These are phyloP conservation scores for Tilletiaria anomala DNA, from an alignment of 1,284 basidiomycete species.

Conservation along the genomic window DNA sequence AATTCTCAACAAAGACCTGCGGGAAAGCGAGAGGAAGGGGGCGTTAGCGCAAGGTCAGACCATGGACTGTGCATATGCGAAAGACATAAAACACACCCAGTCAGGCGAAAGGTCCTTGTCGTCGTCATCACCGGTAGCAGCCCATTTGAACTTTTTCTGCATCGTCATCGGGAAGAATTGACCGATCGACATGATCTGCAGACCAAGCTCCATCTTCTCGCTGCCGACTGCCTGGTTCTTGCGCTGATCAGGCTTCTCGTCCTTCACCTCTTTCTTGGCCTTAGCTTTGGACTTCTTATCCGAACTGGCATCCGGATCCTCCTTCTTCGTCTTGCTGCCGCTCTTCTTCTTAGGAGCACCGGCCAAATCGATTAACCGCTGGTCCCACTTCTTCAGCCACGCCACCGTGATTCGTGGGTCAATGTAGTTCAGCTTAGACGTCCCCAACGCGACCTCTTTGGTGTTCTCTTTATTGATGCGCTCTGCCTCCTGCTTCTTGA, in stretches of 20 bases:
- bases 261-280: conserved; percentile 6
- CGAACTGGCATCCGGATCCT: conserved; percentile 17
- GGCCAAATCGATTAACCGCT: conserved; percentile 9
- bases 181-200: conserved; percentile 1
- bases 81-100: conserved; percentile 8
- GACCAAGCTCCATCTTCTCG: conserved; percentile 35
- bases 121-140: conserved; percentile 8
- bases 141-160: conserved; percentile 39
- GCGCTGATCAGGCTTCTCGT: neutral
- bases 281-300: conserved; percentile 8
- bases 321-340: conserved; percentile 8
- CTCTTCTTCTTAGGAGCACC: conserved; percentile 8
- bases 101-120: conserved; percentile 2
- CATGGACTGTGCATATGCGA: neutral
- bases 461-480: neutral
- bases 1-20: conserved; percentile 24
- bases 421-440: conserved; percentile 39
- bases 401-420: conserved; percentile 37
- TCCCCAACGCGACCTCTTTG: conserved; percentile 26
- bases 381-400: conserved; percentile 39
- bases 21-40: neutral
- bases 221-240: conserved; percentile 3
- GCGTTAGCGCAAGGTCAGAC: neutral
- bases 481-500: conserved; percentile 14
- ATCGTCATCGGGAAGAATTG: conserved; percentile 30